Percentiles rank a stretch among this genome's conserved stretches.
phyloP scores from a whole-genome alignment of 352 stramenopile genomes.

The Phytopythium kandeliae region DNA sequence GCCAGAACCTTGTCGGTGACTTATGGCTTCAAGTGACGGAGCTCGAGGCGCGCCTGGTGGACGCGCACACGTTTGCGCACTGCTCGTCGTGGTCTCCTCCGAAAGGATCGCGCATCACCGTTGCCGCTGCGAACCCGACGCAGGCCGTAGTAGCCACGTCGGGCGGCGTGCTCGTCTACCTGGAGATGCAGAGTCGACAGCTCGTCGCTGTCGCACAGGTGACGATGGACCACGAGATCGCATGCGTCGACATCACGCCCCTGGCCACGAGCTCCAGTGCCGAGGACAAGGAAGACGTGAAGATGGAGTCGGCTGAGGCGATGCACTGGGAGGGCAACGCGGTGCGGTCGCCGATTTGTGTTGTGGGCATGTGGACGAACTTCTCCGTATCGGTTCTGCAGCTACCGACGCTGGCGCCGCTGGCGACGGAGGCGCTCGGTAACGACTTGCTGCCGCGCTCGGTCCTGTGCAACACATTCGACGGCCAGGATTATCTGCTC shows the following conservation, averaged over 20 bases:
- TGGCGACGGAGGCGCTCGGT: constrained; percentile 64
- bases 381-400: constrained; percentile 88
- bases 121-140: constrained; percentile 83
- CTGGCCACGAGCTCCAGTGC: constrained; percentile 16
- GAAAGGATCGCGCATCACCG: constrained; percentile 60
- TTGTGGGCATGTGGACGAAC: constrained; percentile 91
- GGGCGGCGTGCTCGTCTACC: constrained; percentile 87
- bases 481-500: constrained; percentile 89
- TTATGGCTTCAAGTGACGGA: constrained; percentile 94
- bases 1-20: constrained; percentile 88
- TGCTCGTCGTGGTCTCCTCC: constrained; percentile 78
- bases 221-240: constrained; percentile 93
- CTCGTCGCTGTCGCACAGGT: constrained; percentile 59
- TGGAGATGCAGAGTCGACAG: constrained; percentile 65
- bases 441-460: constrained; percentile 84
- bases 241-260: constrained; percentile 89
- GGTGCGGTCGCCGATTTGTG: constrained; percentile 56
- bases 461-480: constrained; percentile 85
- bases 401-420: constrained; percentile 68
- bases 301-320: constrained; percentile 36
- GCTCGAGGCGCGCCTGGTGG: constrained; percentile 86
- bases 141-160: constrained; percentile 91
- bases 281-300: constrained; percentile 40
- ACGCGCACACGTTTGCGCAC: constrained; percentile 51
- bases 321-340: constrained; percentile 56